These are phyloP conservation scores for Lachancea quebecensis DNA, from an alignment of 805 yeast species.

Conservation along the genomic window DNA sequence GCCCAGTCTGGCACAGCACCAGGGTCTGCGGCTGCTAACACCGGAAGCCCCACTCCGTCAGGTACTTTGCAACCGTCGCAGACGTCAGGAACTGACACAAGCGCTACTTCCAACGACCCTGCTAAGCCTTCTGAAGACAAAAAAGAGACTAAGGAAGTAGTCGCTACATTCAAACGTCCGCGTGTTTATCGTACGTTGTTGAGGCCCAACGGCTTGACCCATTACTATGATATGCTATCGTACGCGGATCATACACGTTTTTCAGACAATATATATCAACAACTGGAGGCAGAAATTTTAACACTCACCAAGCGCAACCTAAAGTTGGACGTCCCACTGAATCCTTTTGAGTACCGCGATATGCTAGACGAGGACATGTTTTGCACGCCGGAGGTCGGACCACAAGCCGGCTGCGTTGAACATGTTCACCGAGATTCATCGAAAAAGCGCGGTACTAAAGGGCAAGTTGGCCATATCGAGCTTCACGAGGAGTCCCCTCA, in stretches of 20 bases:
- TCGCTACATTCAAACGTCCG: constrained; percentile 41
- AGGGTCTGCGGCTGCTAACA: background rate
- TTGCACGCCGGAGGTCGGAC: constrained; percentile 41
- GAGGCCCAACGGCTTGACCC: constrained; percentile 71
- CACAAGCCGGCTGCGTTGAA: constrained; percentile 25
- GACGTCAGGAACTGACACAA: background rate
- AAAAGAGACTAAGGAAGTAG: constrained; percentile 6
- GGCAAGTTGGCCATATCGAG: constrained; percentile 38
- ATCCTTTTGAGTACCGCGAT: constrained; percentile 51
- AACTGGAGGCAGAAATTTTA: constrained; percentile 83
- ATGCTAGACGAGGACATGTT: constrained; percentile 23
- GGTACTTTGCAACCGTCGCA: background rate
- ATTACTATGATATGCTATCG: constrained; percentile 77
- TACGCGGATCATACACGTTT: constrained; percentile 78
- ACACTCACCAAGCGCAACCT: constrained; percentile 72
- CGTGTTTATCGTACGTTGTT: constrained; percentile 71
- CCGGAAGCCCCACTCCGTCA: background rate
- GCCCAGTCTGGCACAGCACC: background rate
- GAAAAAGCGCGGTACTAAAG: constrained; percentile 32
- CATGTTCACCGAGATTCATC: constrained; percentile 39
- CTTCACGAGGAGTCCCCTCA: constrained; percentile 68
- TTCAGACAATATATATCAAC: constrained; percentile 70
- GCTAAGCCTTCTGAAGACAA: constrained; percentile 11
- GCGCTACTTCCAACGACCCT: background rate
- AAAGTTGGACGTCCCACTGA: constrained; percentile 64